These are phyloP conservation scores for Echium plantagineum DNA, from an alignment of 257 asterid genomes.

Conservation along the genomic window DNA sequence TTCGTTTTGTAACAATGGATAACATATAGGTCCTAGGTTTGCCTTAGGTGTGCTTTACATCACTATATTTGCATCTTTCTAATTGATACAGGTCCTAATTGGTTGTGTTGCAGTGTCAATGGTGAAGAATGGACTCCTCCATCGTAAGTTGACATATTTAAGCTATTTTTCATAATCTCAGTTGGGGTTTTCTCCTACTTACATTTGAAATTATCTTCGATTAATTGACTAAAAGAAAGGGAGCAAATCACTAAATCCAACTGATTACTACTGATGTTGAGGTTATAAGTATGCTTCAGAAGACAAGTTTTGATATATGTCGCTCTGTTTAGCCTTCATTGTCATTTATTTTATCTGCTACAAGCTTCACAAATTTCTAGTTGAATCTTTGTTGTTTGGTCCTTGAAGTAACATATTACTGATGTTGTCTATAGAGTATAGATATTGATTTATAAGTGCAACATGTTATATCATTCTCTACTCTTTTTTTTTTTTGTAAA, in stretches of 20 bases:
- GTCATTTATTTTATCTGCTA: not conserved
- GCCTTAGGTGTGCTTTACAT: too few relatives aligned
- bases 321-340: not conserved
- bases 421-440: not conserved
- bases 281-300: not conserved
- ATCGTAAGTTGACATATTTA: constrained; percentile 41
- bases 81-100: constrained; percentile 51
- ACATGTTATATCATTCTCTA: not conserved
- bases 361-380: not conserved
- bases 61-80: too few relatives aligned
- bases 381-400: not conserved
- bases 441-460: not conserved
- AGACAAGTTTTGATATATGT: too few relatives aligned
- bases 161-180: not conserved
- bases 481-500: too few relatives aligned
- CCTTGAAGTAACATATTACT: not conserved
- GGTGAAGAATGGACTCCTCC: constrained; percentile 81
- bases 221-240: not conserved
- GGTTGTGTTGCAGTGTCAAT: constrained; percentile 82
- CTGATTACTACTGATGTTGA: not conserved
- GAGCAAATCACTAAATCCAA: too few relatives aligned
- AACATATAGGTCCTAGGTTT: too few relatives aligned
- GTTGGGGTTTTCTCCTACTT: not conserved
- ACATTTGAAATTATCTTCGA: not conserved
- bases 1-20: not conserved